Percentiles rank a stretch among this genome's conserved stretches.
phyloP scores from a whole-genome alignment of 805 yeast genomes.

The Yarrowia deformans region DNA sequence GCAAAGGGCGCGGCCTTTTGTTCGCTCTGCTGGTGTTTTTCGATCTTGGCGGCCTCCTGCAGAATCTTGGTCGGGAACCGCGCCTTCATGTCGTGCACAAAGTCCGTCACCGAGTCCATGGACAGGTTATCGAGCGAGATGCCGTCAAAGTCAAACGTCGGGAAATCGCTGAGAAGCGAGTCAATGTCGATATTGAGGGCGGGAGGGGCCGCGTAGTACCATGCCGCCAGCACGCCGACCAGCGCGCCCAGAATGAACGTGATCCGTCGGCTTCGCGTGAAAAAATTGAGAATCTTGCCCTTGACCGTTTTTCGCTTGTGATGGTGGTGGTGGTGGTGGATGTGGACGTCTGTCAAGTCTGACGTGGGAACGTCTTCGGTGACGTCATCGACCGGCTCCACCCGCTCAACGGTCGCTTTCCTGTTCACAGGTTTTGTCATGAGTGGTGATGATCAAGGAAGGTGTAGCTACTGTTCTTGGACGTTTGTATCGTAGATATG shows the following conservation, averaged over 20 bases:
- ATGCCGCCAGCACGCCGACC: constrained; percentile 70
- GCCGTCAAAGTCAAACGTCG: constrained; percentile 47
- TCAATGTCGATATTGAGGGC: constrained; percentile 20
- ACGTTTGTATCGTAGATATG: too few species aligned
- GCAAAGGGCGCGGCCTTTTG: constrained; percentile 77
- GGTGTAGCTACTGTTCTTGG: background rate
- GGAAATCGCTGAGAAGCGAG: constrained; percentile 8
- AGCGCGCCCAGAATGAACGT: constrained; percentile 75
- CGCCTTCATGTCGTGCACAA: constrained; percentile 76
- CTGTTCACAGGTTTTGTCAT: constrained; percentile 8
- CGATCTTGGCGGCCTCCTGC: constrained; percentile 55
- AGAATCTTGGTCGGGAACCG: constrained; percentile 71
- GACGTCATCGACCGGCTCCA: background rate
- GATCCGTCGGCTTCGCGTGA: constrained; percentile 57
- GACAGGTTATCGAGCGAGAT: constrained; percentile 58
- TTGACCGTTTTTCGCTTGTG: constrained; percentile 8
- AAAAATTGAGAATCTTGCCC: constrained; percentile 34
- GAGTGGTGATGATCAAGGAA: constrained; percentile 1
- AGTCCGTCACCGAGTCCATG: constrained; percentile 64
- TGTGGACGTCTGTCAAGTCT: constrained; percentile 16
- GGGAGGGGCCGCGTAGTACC: constrained; percentile 59
- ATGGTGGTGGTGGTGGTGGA: constrained; percentile 24
- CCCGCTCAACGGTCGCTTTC: background rate
- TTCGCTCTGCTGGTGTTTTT: constrained; percentile 59
- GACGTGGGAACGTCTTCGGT: background rate